Percentiles rank a stretch among this genome's conserved stretches.
Evolutionary conservation across 73 alveolate species (phyloP).

Genomic region (Blepharisma stoltei): DNA sequence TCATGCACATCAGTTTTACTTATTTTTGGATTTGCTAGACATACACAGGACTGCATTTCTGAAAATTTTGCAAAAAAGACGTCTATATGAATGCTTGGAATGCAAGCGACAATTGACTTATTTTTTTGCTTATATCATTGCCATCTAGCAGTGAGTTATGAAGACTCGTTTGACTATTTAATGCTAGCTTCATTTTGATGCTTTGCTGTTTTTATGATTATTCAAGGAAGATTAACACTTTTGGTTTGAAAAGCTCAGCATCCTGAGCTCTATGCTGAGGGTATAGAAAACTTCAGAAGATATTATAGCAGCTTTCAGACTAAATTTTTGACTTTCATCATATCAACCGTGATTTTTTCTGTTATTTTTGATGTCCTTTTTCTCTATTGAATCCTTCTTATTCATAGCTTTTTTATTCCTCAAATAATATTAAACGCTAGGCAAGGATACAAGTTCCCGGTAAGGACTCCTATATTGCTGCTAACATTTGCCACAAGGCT

Average conservation of each 20-base stretch:
- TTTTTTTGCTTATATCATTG: not conserved
- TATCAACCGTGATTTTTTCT: not conserved
- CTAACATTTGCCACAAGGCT: not conserved
- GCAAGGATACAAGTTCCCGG: not conserved
- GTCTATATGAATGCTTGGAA: not conserved
- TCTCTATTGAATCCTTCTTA: not conserved
- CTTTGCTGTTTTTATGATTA: constrained; percentile 16
- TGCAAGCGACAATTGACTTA: not conserved
- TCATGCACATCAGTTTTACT: not conserved
- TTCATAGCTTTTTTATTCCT: not conserved
- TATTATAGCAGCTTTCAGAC: not conserved
- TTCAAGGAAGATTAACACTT: not conserved
- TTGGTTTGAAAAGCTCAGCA: constrained; percentile 1
- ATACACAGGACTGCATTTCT: constrained; percentile 20
- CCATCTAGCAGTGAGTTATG: not conserved
- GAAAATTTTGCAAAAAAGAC: constrained; percentile 20
- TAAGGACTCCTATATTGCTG: not conserved
- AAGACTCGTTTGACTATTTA: not conserved
- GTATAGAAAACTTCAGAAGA: not conserved
- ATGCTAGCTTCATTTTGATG: not conserved
- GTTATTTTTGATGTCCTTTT: not conserved
- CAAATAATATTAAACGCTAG: not conserved
- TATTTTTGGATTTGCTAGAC: not conserved
- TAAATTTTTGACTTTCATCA: not conserved
- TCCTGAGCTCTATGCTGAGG: not conserved